These are phyloP conservation scores for Pseudozyma sp. DNA, from an alignment of 1,284 basidiomycete species.

Conservation along the genomic window DNA sequence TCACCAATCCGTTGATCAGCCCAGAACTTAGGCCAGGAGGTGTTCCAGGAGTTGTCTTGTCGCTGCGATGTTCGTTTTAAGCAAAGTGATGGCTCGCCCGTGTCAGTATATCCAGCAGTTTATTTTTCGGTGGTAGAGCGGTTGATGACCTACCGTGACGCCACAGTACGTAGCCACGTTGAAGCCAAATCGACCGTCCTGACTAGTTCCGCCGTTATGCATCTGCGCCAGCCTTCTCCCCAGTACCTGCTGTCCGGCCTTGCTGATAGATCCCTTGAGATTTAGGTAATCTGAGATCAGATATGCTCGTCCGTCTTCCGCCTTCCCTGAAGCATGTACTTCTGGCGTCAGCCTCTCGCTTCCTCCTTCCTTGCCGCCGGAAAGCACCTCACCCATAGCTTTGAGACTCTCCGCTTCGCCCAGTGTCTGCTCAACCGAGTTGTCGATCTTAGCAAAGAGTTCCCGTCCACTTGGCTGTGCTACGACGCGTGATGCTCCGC, in stretches of 20 bases:
- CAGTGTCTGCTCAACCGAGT: constrained; percentile 29
- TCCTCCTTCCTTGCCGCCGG: neutral
- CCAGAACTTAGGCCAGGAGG: constrained; percentile 44
- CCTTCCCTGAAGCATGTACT: constrained; percentile 31
- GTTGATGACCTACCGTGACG: constrained; percentile 25
- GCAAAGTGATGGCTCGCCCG: neutral
- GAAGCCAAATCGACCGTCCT: constrained; percentile 35
- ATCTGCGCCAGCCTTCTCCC: constrained; percentile 31
- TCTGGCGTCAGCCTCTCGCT: constrained; percentile 18
- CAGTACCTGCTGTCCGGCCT: constrained; percentile 15
- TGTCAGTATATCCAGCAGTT: neutral
- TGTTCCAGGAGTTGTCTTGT: constrained; percentile 46
- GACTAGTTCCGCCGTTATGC: constrained; percentile 26
- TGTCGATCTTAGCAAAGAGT: constrained; percentile 38
- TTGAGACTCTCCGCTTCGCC: constrained; percentile 38
- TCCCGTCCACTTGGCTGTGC: constrained; percentile 23
- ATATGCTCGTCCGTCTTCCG: constrained; percentile 26
- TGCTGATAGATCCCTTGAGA: constrained; percentile 24
- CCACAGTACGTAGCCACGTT: constrained; percentile 38
- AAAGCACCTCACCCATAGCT: constrained; percentile 20
- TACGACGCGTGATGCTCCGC: constrained; percentile 21
- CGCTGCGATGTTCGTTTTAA: constrained; percentile 5
- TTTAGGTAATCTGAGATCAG: constrained; percentile 40
- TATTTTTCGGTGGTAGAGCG: no score
- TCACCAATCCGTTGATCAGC: constrained; percentile 37